Evolutionary conservation across 1,284 basidiomycete species (phyloP).

Genomic region (Bjerkandera adusta): DNA sequence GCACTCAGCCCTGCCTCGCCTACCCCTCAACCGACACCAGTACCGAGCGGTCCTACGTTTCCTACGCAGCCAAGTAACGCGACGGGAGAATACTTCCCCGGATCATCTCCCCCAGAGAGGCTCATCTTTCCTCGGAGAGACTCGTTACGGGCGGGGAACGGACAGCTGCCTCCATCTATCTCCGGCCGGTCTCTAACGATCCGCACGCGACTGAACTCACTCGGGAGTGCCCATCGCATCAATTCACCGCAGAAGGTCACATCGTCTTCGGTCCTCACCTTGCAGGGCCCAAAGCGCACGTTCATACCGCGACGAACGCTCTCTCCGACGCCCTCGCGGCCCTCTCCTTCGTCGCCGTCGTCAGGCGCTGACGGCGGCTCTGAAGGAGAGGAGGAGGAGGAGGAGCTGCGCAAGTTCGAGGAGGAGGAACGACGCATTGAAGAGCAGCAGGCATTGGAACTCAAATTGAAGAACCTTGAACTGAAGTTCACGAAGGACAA

Average conservation of each 20-base stretch:
- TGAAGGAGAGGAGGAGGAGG: conserved; percentile 36
- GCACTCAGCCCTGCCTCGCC: conserved; percentile 42
- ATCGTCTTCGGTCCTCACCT: conserved; percentile 66
- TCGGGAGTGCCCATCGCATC: conserved; percentile 38
- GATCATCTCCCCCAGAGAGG: conserved; percentile 11
- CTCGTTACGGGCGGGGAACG: conserved; percentile 12
- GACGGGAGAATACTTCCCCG: conserved; percentile 19
- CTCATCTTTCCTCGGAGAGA: conserved; percentile 17
- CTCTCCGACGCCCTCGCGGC: conserved; percentile 49
- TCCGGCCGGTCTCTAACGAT: conserved; percentile 48
- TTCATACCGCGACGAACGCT: conserved; percentile 36
- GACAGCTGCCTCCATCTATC: conserved; percentile 16
- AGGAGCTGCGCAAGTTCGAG: conserved; percentile 57
- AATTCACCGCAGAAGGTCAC: conserved; percentile 51
- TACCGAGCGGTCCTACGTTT: conserved; percentile 22
- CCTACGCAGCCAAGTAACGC: conserved; percentile 22
- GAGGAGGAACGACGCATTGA: conserved; percentile 64
- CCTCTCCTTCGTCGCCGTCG: conserved; percentile 16
- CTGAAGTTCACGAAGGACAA: conserved; percentile 68
- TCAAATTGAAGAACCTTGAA: conserved; percentile 64
- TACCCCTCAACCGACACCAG: conserved; percentile 29
- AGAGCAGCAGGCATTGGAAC: conserved; percentile 61
- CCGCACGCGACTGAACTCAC: conserved; percentile 66
- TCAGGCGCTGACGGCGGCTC: conserved; percentile 11
- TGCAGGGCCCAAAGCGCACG: conserved; percentile 48